These are phyloP conservation scores for Xylaria longipes DNA, from an alignment of 495 filamentous ascomycete genomes.

Conservation along the genomic window DNA sequence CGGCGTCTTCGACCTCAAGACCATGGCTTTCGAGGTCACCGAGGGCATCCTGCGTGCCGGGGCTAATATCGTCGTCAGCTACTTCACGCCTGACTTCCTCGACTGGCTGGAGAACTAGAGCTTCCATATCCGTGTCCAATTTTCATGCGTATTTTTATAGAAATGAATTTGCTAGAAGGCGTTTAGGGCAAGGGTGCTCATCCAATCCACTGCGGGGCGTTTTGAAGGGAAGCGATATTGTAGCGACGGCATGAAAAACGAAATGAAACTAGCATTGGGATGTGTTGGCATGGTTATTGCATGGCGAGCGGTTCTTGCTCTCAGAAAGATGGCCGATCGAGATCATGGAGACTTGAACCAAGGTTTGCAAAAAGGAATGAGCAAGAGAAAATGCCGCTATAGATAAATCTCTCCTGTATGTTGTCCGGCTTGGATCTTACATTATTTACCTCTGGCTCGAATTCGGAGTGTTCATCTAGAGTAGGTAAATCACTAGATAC, in stretches of 20 bases:
- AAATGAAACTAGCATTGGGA: background rate
- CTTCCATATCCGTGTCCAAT: background rate
- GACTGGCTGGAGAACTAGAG: conserved; percentile 70
- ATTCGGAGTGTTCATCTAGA: no score
- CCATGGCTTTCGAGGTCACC: conserved; percentile 93
- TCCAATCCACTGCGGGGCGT: background rate
- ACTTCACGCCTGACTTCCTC: conserved; percentile 93
- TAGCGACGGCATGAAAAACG: background rate
- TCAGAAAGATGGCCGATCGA: background rate
- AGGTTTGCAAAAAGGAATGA: background rate
- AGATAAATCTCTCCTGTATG: background rate
- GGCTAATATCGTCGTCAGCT: conserved; percentile 88
- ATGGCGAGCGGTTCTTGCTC: conserved; percentile 1
- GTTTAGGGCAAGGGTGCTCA: conserved; percentile 1
- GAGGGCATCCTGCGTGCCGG: conserved; percentile 93
- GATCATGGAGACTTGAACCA: background rate
- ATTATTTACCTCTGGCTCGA: background rate
- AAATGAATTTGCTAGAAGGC: conserved; percentile 20
- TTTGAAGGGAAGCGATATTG: background rate
- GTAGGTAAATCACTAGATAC: background rate
- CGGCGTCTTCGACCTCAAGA: conserved; percentile 95
- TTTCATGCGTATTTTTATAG: background rate
- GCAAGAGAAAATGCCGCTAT: background rate
- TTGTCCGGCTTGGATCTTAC: background rate
- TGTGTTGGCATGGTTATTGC: conserved; percentile 16